Evolutionary conservation across 352 stramenopile genomes (phyloP).

Genomic region (Pythium plurisporium): DNA sequence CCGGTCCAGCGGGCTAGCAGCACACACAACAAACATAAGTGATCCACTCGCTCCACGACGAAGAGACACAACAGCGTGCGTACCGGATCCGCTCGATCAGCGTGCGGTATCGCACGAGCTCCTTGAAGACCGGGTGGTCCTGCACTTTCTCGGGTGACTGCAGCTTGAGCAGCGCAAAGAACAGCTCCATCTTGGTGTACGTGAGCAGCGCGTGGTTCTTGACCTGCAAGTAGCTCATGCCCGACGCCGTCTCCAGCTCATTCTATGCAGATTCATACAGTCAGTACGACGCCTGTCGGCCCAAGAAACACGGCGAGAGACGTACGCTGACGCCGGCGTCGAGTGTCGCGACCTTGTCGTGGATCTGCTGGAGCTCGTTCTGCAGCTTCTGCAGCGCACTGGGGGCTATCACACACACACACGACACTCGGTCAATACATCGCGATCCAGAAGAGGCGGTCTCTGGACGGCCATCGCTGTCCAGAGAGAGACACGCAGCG

Average conservation of each 20-base stretch:
- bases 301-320: neutral
- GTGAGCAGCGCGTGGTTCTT: slow-evolving; percentile 85
- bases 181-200: slow-evolving; percentile 87
- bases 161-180: slow-evolving; percentile 81
- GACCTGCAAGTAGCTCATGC: slow-evolving; percentile 81
- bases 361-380: slow-evolving; percentile 52
- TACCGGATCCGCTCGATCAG: slow-evolving; percentile 80
- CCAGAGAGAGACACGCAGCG: too few relatives aligned
- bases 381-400: slow-evolving; percentile 44
- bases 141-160: slow-evolving; percentile 65
- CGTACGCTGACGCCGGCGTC: slow-evolving; percentile 40
- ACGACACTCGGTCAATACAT: neutral
- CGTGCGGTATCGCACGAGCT: slow-evolving; percentile 80
- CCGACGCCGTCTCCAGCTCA: slow-evolving; percentile 50
- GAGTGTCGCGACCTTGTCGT: slow-evolving; percentile 47
- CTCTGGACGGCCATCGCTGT: too few relatives aligned
- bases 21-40: slow-evolving; percentile 24
- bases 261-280: slow-evolving; percentile 34
- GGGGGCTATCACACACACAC: slow-evolving; percentile 25
- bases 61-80: neutral
- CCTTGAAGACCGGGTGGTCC: slow-evolving; percentile 80
- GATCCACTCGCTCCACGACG: slow-evolving; percentile 78
- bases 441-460: too few relatives aligned
- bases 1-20: slow-evolving; percentile 57
- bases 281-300: too few relatives aligned